A percentile compares a stretch with the other conserved stretches of the same genome.
phyloP scores from a whole-genome alignment of 371 early-diverging fungal species.

The Circinella minor region DNA sequence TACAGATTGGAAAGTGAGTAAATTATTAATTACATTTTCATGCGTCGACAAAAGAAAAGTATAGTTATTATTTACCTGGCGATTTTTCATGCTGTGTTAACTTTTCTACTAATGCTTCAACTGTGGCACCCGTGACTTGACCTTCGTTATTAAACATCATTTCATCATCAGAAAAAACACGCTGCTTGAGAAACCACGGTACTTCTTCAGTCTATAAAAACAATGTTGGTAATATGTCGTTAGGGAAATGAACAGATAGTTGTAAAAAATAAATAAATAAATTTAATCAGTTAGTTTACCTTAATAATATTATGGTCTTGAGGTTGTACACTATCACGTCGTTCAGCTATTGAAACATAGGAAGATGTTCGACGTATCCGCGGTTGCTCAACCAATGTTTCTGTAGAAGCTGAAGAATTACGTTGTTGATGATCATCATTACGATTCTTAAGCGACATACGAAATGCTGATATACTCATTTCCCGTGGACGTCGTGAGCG shows the following conservation, averaged over 20 bases:
- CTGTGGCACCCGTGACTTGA: slow-evolving; percentile 87
- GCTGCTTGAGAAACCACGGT: slow-evolving; percentile 78
- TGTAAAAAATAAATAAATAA: no score
- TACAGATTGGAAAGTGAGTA: background rate
- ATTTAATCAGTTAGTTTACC: background rate
- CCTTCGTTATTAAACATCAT: slow-evolving; percentile 83
- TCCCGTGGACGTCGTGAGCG: slow-evolving; percentile 29
- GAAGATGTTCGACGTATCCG: slow-evolving; percentile 15
- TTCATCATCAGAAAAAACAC: slow-evolving; percentile 58
- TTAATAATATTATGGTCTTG: background rate
- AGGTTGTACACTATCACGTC: slow-evolving; percentile 1
- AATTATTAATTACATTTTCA: background rate
- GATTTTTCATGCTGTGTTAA: slow-evolving; percentile 85
- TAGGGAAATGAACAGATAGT: background rate
- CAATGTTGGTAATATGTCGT: background rate
- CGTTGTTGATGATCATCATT: slow-evolving; percentile 6
- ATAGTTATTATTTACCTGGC: slow-evolving; percentile 30
- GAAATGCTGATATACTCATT: slow-evolving; percentile 37
- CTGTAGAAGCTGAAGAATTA: background rate
- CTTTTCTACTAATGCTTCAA: slow-evolving; percentile 84
- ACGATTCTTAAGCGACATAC: slow-evolving; percentile 23
- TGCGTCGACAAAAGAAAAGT: background rate
- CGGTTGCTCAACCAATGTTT: slow-evolving; percentile 8
- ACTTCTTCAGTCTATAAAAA: background rate
- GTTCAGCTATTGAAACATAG: slow-evolving; percentile 2